Base-by-base conservation (phyloP, 2,329 filamentous ascomycete genomes). In the Eutypa lata region DNA sequence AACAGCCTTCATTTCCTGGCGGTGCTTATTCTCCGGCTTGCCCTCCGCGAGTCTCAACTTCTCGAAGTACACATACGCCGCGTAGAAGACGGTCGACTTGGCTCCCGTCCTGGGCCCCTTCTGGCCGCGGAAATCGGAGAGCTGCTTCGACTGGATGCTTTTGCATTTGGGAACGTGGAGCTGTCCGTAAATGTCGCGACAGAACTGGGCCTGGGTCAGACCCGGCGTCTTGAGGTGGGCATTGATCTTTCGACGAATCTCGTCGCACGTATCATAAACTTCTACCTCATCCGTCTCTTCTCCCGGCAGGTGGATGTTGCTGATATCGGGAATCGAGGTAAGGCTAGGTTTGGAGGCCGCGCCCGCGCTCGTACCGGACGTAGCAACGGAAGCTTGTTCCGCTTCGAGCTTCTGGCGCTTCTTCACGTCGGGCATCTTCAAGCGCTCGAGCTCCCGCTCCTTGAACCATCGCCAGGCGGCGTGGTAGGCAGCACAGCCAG, bases 21-120 rank as follows among this genome's bases (percentile, higher is more conserved):
- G 65, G 58, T 77, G 71, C 59, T 76, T 74, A n/a, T 65, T 72
- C 70, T 83, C 83, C 16, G 73, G 70, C 68, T 79, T 82, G 1
- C 71, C 69, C 56, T 81, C 70, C 57, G 71, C 71, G 48, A 84
- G 67, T 19, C 79, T 67, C 55, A 79, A 48, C 70, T 84, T 84
- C 69, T 85, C 80, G 58, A 85, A 84, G 62, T 76, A 83, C 13
- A 82, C 74, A 64, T 83, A 84, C 0, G 72, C 72, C 10, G 72
- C 73, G 57, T 85, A 84, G 59, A 76, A 84, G 2, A 78, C 67
- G 4, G 59, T 58, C 40, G 66, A 75, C 2, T 71, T 76, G 37
- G 74, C 76, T 1, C 81, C 80, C 1, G 67, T 65, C 24, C 60
- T 65, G 0, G 76, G 57, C 0, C 80, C 80, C 50, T 75, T 77